Evolutionary conservation across 2,329 filamentous ascomycete genomes (phyloP), one percentile per base, ranked within the genome.

Genomic region (Periconia digitata): DNA sequence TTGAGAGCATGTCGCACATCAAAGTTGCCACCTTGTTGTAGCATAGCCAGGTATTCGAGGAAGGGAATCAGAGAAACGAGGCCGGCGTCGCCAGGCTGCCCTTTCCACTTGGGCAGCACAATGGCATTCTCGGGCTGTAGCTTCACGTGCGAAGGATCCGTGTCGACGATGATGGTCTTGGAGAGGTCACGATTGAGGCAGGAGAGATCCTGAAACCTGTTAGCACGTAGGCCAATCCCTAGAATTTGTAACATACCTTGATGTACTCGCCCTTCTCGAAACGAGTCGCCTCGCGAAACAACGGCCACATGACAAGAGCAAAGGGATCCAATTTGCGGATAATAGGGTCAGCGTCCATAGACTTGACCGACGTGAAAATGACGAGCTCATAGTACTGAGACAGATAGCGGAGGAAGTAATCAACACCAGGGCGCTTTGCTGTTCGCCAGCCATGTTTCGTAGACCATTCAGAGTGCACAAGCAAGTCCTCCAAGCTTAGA

Each of bases 361-460:
- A 90, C 0, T 92, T 91, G 40, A 94, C 86, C 34, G 84, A 89
- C 24, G 94, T 99, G 76, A 97, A 99, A 56, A 99, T 84, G 44
- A 97, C 94, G 46, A 99, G 80, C 73, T 99, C 94, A 69, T 96
- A 99, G 80, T 99, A 97, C 72, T 96, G 92, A 74, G 89, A 92
- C 41, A 99, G 82, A 72, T 99, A 99, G 66, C 90, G 89, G 55
- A 99, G 77, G 77, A 99, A 99, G 77, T 99, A 99, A 75, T 99
- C 94, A 53, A 95, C 83, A 39, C 94, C 94, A 29, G 94, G 94
- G 42, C 94, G 84, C 78, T 99, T 99, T 22, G 94, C 94, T 53
- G 95, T 82, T 59, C 92, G 85, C 91, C 94, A 99, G 50, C 94
- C 94, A 67, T 96, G 88, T 70, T 97, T 90, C 48, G 92, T 84